Conservation (phyloP, 2,329 filamentous ascomycete species). For the Cadophora luteo-olivacea region DNA sequence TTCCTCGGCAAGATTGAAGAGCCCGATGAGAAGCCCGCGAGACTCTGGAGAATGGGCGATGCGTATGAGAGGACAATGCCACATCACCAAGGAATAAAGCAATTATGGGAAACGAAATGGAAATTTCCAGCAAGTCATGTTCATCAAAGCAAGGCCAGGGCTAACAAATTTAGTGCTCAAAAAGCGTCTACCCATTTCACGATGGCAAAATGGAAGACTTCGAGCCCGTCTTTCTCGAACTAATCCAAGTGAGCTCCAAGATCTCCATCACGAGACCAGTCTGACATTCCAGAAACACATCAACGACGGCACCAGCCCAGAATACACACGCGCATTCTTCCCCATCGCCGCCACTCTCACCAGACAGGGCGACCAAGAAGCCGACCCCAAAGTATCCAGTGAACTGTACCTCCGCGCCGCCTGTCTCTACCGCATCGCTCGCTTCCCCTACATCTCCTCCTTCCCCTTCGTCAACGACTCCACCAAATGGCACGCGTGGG, state of each 20-base stretch:
- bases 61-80: constrained; percentile 30
- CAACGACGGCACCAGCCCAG: constrained; percentile 69
- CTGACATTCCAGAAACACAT: constrained; percentile 54
- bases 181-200: constrained; percentile 77
- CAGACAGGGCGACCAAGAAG: constrained; percentile 55
- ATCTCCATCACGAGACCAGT: constrained; percentile 6
- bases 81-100: constrained; percentile 53
- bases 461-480: constrained; percentile 49
- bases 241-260: constrained; percentile 57
- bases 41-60: constrained; percentile 25
- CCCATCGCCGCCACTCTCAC: constrained; percentile 65
- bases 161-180: constrained; percentile 52
- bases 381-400: constrained; percentile 60
- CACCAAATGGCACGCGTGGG: constrained; percentile 68
- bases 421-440: constrained; percentile 74
- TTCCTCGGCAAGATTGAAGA: constrained; percentile 17
- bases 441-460: constrained; percentile 66
- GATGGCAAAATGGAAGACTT: constrained; percentile 74
- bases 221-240: constrained; percentile 67
- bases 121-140: constrained; percentile 61
- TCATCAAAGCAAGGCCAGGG: constrained; percentile 14
- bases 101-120: constrained; percentile 80
- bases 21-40: constrained; percentile 1
- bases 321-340: constrained; percentile 69
- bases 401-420: constrained; percentile 73